phyloP scores from a whole-genome alignment of 306 rosid genomes.

The Ochetophila trinervis region DNA sequence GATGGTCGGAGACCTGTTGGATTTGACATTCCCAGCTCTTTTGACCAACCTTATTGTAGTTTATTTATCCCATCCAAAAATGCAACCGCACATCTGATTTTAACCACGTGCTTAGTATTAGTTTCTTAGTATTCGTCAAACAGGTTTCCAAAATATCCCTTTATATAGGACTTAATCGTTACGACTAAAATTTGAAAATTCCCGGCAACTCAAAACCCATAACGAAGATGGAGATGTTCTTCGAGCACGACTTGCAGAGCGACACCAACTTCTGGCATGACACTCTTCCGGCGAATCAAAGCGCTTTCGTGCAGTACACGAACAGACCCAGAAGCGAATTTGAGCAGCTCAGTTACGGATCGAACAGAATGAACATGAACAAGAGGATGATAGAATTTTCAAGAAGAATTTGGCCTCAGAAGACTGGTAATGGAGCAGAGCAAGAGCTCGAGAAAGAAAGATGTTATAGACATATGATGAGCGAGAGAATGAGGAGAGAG shows the following conservation, averaged over 20 bases:
- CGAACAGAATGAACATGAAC: conserved; percentile 27
- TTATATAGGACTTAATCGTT: neutral
- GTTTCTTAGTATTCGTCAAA: neutral
- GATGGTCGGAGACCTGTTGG: too few relatives aligned
- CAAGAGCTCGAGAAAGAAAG: conserved; percentile 39
- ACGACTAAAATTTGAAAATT: conserved; percentile 10
- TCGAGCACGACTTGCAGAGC: conserved; percentile 35
- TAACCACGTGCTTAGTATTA: conserved; percentile 50
- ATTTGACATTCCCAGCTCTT: too few relatives aligned
- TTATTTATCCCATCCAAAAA: too few relatives aligned
- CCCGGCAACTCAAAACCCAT: neutral
- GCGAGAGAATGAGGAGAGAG: conserved; percentile 72
- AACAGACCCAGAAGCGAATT: conserved; percentile 16
- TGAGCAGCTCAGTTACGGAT: too few relatives aligned
- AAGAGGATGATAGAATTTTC: conserved; percentile 43
- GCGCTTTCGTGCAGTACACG: conserved; percentile 47
- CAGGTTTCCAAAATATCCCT: neutral
- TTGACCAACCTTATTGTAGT: too few relatives aligned
- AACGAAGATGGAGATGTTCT: conserved; percentile 31
- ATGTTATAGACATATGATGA: conserved; percentile 56
- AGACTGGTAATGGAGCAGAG: conserved; percentile 17
- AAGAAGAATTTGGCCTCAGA: conserved; percentile 24
- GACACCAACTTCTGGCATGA: conserved; percentile 38
- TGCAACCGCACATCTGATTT: neutral
- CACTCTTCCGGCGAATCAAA: conserved; percentile 15